Evolutionary conservation across 2,329 filamentous ascomycete genomes (phyloP).

Genomic region (Thielaviopsis populi): DNA sequence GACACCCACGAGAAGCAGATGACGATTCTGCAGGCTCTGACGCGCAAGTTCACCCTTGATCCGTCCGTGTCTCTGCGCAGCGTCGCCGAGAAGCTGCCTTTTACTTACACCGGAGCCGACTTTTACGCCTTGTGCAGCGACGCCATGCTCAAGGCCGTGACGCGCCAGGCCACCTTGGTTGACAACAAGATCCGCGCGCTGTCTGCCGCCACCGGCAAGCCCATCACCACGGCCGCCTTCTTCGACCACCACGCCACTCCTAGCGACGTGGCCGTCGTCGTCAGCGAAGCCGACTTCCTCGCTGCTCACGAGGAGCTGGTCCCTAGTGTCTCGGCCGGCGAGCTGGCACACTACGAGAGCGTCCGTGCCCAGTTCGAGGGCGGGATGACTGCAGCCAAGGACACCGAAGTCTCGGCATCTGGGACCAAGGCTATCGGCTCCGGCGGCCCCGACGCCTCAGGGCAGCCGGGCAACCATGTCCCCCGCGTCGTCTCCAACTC

Average conservation of each 20-base stretch:
- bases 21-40: constrained; percentile 85
- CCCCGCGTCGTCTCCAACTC: background rate
- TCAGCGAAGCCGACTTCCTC: constrained; percentile 77
- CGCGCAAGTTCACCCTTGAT: constrained; percentile 84
- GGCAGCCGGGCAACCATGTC: background rate
- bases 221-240: constrained; percentile 77
- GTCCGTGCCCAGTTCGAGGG: constrained; percentile 77
- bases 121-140: constrained; percentile 95
- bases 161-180: constrained; percentile 68
- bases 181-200: constrained; percentile 67
- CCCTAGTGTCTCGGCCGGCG: constrained; percentile 84
- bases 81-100: constrained; percentile 66
- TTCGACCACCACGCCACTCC: constrained; percentile 82
- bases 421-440: background rate
- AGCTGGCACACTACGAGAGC: constrained; percentile 77
- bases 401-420: background rate
- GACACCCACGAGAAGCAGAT: constrained; percentile 95
- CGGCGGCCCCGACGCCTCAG: too few relatives aligned
- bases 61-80: constrained; percentile 59
- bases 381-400: constrained; percentile 23
- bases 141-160: constrained; percentile 97
- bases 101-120: constrained; percentile 95
- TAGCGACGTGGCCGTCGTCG: constrained; percentile 73
- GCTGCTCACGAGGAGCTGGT: constrained; percentile 73
- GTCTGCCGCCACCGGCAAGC: constrained; percentile 35